Evolutionary conservation across 371 early-diverging fungal genomes (phyloP), one percentile per base, ranked within the genome.

Genomic region (Circinella umbellata): DNA sequence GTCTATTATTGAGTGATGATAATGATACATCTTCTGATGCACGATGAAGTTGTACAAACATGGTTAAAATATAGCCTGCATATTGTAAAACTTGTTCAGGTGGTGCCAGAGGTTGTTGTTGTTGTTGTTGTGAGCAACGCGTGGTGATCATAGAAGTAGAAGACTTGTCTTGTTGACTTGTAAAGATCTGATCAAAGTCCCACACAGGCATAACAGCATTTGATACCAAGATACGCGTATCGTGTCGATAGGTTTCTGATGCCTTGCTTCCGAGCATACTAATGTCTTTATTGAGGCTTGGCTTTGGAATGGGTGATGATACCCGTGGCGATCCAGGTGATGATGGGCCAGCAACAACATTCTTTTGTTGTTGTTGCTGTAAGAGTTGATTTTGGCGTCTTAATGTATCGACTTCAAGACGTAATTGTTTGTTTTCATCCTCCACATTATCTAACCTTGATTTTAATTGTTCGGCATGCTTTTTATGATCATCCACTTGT

Each of bases 401-500:
- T 15, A 85, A 54, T 0, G 68, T 53, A 71, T 86, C 85, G 48
- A 91, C 74, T 69, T 90, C 89, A 49, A 75, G 81, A 63, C 85
- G 84, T 62, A 91, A 68, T 39, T 80, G 77, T 67, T 74, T 76
- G 75, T 90, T 91, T 65, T 92, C 90, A 63, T 87, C 83, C 66
- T 87, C 81, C 11, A 85, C 80, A 42, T 69, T 67, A 13, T 61
- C 68, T 20, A 91, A 74, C 48, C 80, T 80, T 27, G 84, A 71
- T 63, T 79, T 72, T 48, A 90, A 73, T 14, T 73, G 70, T 57
- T 89, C 83, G 13, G 82, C 85, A 53, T 87, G 86, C 46, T 82
- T 80, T 71, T 91, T 87, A 68, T 91, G 88, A 54, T 89, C 82
- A 67, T 88, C 81, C 18, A 93, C 90, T 76, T 94, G 91, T 54